Conservation (phyloP, 139 green algal genomes). For the Deuterostichococcus epilithicus region DNA sequence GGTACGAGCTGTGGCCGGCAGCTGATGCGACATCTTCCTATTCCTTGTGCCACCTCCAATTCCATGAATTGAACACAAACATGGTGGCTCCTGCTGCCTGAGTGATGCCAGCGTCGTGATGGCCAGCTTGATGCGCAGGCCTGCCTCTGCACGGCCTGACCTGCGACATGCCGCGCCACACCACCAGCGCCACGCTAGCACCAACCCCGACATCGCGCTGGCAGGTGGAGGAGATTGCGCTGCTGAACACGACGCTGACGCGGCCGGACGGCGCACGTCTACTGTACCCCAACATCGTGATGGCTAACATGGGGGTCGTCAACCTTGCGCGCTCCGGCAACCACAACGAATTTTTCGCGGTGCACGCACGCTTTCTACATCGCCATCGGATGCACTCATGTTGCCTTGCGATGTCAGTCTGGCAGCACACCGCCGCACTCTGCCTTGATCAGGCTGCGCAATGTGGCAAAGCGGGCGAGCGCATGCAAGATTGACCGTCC, state of each 20-base stretch:
- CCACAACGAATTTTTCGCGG: slow-evolving; percentile 33
- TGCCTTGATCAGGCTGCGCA: slow-evolving; percentile 9
- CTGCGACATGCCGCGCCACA: no score
- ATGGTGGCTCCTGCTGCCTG: no score
- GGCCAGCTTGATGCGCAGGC: no score
- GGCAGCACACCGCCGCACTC: background rate
- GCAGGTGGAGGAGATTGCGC: slow-evolving; percentile 58
- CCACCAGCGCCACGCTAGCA: no score
- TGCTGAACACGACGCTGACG: slow-evolving; percentile 46
- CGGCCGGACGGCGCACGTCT: slow-evolving; percentile 38
- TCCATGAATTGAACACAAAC: background rate
- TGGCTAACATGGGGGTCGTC: slow-evolving; percentile 33
- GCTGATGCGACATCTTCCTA: no score
- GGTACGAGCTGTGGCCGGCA: background rate
- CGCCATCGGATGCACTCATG: background rate
- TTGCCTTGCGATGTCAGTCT: slow-evolving; percentile 10
- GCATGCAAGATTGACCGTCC: background rate
- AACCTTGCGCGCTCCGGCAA: slow-evolving; percentile 41
- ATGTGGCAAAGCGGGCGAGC: background rate
- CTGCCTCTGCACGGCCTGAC: no score
- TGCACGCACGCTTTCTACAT: background rate
- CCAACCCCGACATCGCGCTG: no score
- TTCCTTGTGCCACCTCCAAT: background rate
- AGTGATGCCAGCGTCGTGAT: no score
- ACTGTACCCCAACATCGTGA: slow-evolving; percentile 48